Evolutionary conservation across 345 rosid genomes (phyloP), one percentile per base, ranked within the genome.

Genomic region (Eucalyptus coolabah): DNA sequence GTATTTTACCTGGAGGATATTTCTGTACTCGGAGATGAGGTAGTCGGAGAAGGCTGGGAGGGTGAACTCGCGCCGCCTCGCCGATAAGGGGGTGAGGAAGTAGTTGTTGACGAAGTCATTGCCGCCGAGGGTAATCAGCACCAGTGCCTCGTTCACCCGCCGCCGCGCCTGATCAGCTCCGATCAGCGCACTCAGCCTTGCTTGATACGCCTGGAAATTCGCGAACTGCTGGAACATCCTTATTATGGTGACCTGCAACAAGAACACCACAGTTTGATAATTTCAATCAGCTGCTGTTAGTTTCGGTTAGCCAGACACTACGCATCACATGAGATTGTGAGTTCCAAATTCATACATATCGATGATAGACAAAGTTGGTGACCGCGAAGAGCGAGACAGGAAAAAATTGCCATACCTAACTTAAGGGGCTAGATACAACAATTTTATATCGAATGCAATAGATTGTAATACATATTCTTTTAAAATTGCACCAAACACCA

Each of bases 61-160:
- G 51, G 91, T 16, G 89, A 89, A 94, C 85, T 94, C 93, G 92
- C 93, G 94, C 63, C 95, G 92, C 82, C 95, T 89, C 6, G 93
- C 60, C 7, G 96, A 92, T 87, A 92, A 90, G 15, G 95, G 95
- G 60, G 87, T 92, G 88, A 92, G 69, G 91, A 91, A 94, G 89
- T 94, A 95, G 93, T 95, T 95, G 91, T 94, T 95, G 45, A 95
- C 94, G 77, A 92, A 95, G 91, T 95, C 96, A 47, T 95, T 95
- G 88, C 96, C 95, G 4, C 95, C 96, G 24, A 95, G 89, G 37
- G 96, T 94, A 12, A 95, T 90, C 44, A 95, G 94, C 37, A 93
- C 93, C 12, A 95, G 92, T n/a, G 93, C 95, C 49, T 87, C 45
- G 87, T 92, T 94, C n/a, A 95, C 95, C 47, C 91, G 91, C 88